These are phyloP conservation scores for Xenoacremonium recifei DNA, from an alignment of 2,329 filamentous ascomycete genomes.

Conservation along the genomic window DNA sequence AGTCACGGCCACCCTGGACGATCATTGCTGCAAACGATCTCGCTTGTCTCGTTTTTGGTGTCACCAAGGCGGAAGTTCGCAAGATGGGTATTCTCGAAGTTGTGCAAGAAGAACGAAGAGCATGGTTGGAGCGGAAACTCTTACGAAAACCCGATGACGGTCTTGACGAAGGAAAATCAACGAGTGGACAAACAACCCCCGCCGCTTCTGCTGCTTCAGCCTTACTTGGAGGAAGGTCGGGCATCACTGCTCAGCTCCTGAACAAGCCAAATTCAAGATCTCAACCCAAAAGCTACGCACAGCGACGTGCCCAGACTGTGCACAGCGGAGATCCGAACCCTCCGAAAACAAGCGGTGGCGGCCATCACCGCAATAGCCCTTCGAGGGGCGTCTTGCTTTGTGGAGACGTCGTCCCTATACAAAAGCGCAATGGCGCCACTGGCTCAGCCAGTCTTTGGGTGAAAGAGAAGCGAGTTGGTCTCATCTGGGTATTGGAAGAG, in stretches of 20 bases:
- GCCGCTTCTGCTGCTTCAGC: constrained; percentile 43
- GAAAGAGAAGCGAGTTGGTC: constrained; percentile 88
- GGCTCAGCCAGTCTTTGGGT: constrained; percentile 97
- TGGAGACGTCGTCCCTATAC: constrained; percentile 96
- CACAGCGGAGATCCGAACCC: constrained; percentile 55
- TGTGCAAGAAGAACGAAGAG: constrained; percentile 82
- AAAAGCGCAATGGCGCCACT: constrained; percentile 88
- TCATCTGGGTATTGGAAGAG: constrained; percentile 98
- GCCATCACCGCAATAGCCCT: constrained; percentile 69
- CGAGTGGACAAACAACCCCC: constrained; percentile 34
- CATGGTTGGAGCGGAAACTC: constrained; percentile 87
- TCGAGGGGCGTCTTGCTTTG: constrained; percentile 89
- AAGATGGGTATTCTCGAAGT: constrained; percentile 95
- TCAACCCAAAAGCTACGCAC: constrained; percentile 48
- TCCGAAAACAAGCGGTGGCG: constrained; percentile 51
- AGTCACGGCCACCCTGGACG: constrained; percentile 86
- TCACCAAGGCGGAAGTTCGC: constrained; percentile 91
- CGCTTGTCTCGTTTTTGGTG: constrained; percentile 96
- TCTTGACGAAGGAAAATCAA: constrained; percentile 27
- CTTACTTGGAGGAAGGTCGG: constrained; percentile 66
- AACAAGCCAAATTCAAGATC: constrained; percentile 72
- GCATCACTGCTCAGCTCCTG: constrained; percentile 83
- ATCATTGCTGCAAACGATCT: constrained; percentile 95
- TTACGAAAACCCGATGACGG: constrained; percentile 47
- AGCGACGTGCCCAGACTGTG: constrained; percentile 62